Conservation (phyloP, 2,329 filamentous ascomycete species). For the Monilinia vaccinii-corymbosi region DNA sequence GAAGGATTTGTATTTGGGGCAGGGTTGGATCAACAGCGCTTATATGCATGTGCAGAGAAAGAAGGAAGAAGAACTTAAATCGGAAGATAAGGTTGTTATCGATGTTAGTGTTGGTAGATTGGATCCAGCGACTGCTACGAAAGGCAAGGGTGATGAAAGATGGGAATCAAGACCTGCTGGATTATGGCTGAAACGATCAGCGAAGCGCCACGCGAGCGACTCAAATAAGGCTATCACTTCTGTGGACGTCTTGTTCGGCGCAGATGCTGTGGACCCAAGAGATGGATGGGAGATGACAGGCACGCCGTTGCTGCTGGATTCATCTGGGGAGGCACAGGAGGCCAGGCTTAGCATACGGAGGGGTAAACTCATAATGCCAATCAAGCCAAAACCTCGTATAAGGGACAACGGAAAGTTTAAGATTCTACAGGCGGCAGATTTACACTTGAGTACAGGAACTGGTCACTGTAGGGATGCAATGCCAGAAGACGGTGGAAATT, state of each 20-base stretch:
- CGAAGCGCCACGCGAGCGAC: slow-evolving; percentile 41
- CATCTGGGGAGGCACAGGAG: slow-evolving; percentile 50
- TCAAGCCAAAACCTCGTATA: slow-evolving; percentile 68
- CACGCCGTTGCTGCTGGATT: slow-evolving; percentile 62
- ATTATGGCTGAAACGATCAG: slow-evolving; percentile 51
- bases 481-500: slow-evolving; percentile 67
- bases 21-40: slow-evolving; percentile 54
- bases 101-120: slow-evolving; percentile 55
- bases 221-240: slow-evolving; percentile 47
- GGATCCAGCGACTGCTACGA: slow-evolving; percentile 44
- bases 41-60: slow-evolving; percentile 62
- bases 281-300: slow-evolving; percentile 75
- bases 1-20: slow-evolving; percentile 60
- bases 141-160: slow-evolving; percentile 43
- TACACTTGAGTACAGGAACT: slow-evolving; percentile 85
- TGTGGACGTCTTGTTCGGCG: slow-evolving; percentile 60
- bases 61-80: slow-evolving; percentile 56
- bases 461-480: slow-evolving; percentile 81
- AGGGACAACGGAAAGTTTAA: slow-evolving; percentile 90
- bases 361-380: slow-evolving; percentile 53
- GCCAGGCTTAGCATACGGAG: slow-evolving; percentile 71
- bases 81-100: slow-evolving; percentile 54
- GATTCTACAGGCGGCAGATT: slow-evolving; percentile 91
- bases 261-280: slow-evolving; percentile 78
- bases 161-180: slow-evolving; percentile 62